Evolutionary conservation across 352 stramenopile species (phyloP).

Genomic region (Phytophthora cajani): DNA sequence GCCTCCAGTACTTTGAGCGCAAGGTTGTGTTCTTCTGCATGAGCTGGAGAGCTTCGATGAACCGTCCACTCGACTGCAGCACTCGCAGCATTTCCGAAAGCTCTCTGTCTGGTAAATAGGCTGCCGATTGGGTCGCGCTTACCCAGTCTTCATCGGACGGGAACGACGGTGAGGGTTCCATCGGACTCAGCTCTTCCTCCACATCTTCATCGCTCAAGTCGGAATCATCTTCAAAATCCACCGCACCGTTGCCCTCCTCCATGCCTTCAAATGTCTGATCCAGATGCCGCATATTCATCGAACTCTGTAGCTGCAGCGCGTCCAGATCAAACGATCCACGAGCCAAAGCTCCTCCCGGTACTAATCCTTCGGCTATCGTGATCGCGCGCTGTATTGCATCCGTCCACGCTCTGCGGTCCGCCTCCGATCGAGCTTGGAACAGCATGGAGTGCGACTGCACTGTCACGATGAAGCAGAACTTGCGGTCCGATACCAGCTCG

Average conservation of each 20-base stretch:
- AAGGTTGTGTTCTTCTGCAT: constrained; percentile 61
- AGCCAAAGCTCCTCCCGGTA: constrained; percentile 45
- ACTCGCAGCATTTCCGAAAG: constrained; percentile 66
- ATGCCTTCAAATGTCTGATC: constrained; percentile 44
- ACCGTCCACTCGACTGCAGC: constrained; percentile 63
- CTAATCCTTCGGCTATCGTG: constrained; percentile 65
- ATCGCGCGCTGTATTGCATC: constrained; percentile 75
- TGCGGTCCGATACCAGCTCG: constrained; percentile 64
- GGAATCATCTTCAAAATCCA: constrained; percentile 20
- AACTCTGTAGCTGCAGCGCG: constrained; percentile 56
- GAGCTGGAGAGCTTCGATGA: constrained; percentile 80
- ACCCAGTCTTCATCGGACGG: constrained; percentile 23
- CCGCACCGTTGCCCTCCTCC: constrained; percentile 25
- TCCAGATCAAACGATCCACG: constrained; percentile 56
- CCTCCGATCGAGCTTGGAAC: constrained; percentile 61
- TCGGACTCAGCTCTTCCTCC: constrained; percentile 24
- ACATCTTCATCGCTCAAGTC: constrained; percentile 19
- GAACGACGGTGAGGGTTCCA: constrained; percentile 7
- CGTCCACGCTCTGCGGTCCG: constrained; percentile 62
- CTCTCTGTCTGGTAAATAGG: constrained; percentile 54
- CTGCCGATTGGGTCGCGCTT: constrained; percentile 30
- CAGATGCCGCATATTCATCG: constrained; percentile 57
- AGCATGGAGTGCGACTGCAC: constrained; percentile 68
- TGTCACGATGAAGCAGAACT: constrained; percentile 73
- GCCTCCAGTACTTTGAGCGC: constrained; percentile 64